phyloP scores from a whole-genome alignment of 2,329 filamentous ascomycete species.

The Exophiala dermatitidis region DNA sequence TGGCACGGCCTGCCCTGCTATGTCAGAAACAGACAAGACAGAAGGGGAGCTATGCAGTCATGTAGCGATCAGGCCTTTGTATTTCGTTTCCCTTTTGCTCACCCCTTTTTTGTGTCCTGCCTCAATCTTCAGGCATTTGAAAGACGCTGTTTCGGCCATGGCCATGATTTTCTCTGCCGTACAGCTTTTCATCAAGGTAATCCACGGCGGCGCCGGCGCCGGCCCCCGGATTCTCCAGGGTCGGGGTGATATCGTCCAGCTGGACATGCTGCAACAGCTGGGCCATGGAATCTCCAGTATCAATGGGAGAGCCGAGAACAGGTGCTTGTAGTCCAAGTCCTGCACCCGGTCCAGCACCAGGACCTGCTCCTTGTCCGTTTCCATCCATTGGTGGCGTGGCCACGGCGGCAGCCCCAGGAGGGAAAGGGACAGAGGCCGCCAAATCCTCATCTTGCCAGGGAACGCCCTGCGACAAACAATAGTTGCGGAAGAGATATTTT shows the following conservation, averaged over 20 bases:
- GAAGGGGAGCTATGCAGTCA: too few species aligned
- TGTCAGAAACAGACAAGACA: too few species aligned
- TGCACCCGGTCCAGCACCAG: too few species aligned
- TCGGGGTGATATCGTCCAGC: constrained; percentile 18
- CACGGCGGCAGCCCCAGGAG: too few species aligned
- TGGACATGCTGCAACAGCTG: constrained; percentile 22
- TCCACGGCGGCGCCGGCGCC: constrained; percentile 1
- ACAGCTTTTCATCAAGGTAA: constrained; percentile 22
- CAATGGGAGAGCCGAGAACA: not conserved
- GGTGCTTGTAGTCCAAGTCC: too few species aligned
- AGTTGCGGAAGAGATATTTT: constrained; percentile 42
- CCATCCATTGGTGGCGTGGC: too few species aligned
- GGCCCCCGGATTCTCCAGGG: constrained; percentile 5
- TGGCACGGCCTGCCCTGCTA: too few species aligned
- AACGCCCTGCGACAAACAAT: constrained; percentile 35
- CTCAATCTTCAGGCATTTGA: constrained; percentile 22
- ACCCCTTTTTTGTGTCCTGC: too few species aligned
- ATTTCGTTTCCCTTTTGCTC: too few species aligned
- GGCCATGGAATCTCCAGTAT: constrained; percentile 17
- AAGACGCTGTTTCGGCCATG: constrained; percentile 9
- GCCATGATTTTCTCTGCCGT: not conserved
- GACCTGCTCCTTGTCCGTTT: too few species aligned
- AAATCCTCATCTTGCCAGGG: constrained; percentile 18
- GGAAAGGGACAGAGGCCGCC: too few species aligned
- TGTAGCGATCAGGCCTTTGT: too few species aligned